Percentiles rank a stretch among this genome's conserved stretches.
phyloP scores from a whole-genome alignment of 768 basidiomycete genomes.

The Lactarius hengduanensis region DNA sequence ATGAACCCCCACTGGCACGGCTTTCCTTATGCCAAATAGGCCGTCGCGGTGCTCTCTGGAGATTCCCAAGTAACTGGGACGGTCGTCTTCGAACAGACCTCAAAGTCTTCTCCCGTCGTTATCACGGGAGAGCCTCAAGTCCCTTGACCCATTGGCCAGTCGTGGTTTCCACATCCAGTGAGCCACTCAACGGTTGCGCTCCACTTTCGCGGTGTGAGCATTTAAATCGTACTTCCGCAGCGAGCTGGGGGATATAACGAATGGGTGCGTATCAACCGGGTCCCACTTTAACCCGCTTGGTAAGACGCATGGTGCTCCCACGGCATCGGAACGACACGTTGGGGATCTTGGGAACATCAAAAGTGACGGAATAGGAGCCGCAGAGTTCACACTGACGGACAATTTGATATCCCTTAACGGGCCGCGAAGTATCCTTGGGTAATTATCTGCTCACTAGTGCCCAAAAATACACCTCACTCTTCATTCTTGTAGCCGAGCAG shows the following conservation, averaged over 20 bases:
- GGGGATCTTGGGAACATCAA: conserved; percentile 77
- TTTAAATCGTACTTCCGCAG: conserved; percentile 29
- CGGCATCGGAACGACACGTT: conserved; percentile 58
- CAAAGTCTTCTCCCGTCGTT: conserved; percentile 50
- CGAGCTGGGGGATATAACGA: conserved; percentile 58
- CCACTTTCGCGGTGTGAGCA: not conserved
- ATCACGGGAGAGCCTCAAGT: conserved; percentile 61
- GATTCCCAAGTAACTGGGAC: conserved; percentile 60
- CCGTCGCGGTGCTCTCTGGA: conserved; percentile 60
- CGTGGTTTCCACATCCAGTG: conserved; percentile 85
- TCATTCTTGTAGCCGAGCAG: conserved; percentile 49
- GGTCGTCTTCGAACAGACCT: conserved; percentile 61
- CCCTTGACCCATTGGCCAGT: conserved; percentile 54
- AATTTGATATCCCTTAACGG: conserved; percentile 64
- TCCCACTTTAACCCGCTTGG: conserved; percentile 75
- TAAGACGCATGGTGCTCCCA: conserved; percentile 63
- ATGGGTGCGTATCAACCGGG: conserved; percentile 68
- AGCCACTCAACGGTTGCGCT: conserved; percentile 31
- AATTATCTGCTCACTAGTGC: conserved; percentile 28
- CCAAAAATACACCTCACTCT: not conserved
- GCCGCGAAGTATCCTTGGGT: conserved; percentile 68
- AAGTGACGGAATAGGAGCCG: conserved; percentile 56
- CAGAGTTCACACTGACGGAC: conserved; percentile 59
- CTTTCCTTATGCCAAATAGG: conserved; percentile 38
- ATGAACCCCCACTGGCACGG: not conserved